Conservation (phyloP, 352 stramenopile species). For the Thalassiosira pacifica region DNA sequence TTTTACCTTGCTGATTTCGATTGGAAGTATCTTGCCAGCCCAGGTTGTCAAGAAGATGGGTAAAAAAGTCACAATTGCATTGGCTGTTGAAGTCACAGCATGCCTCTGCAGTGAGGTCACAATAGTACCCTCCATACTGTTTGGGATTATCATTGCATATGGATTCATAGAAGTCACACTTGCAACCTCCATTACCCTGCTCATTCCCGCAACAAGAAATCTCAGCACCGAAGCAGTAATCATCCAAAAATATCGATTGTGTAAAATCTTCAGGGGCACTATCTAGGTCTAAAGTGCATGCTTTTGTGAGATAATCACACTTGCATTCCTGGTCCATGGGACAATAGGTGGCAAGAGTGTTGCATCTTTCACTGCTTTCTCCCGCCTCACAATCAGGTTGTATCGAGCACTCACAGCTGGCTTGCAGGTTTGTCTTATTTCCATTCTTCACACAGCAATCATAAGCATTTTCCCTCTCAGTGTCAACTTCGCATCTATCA, state of each 20-base stretch:
- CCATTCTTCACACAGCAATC: neutral
- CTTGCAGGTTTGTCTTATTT: neutral
- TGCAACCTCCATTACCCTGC: neutral
- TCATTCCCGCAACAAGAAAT: neutral
- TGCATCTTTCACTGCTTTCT: neutral
- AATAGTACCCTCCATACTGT: neutral
- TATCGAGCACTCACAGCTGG: too few species aligned
- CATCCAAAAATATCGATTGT: neutral
- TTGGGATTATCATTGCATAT: neutral
- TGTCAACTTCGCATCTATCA: neutral
- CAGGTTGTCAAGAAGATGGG: neutral
- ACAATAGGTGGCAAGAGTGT: neutral
- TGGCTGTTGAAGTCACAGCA: neutral
- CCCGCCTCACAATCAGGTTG: neutral
- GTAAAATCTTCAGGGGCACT: neutral
- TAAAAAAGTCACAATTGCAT: neutral
- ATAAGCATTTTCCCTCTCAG: neutral
- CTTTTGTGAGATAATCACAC: conserved; percentile 6
- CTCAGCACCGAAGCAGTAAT: neutral
- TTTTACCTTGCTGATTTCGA: neutral
- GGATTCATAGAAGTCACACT: neutral
- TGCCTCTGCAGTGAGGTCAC: neutral
- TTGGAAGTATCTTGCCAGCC: neutral
- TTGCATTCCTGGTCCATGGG: neutral
- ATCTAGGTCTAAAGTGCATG: neutral